phyloP scores from a whole-genome alignment of 352 stramenopile species.

The Lagenidium sp. region DNA sequence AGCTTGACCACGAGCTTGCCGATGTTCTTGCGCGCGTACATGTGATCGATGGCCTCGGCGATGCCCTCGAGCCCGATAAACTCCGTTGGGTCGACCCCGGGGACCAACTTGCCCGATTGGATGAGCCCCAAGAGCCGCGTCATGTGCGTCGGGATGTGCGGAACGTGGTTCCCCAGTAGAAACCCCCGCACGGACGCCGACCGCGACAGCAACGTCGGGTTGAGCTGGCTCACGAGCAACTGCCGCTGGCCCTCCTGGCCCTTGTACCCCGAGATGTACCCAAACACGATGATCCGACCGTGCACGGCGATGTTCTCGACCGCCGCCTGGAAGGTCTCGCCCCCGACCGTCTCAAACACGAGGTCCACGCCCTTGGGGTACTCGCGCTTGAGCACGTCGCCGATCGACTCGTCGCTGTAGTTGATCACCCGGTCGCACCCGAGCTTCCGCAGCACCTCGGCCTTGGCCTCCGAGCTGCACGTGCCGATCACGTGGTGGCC shows the following conservation, averaged over 20 bases:
- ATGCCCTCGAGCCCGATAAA: slow-evolving; percentile 57
- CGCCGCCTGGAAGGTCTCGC: slow-evolving; percentile 34
- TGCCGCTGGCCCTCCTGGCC: slow-evolving; percentile 16
- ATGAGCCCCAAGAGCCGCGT: slow-evolving; percentile 40
- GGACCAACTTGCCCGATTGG: slow-evolving; percentile 33
- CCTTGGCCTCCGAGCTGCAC: slow-evolving; percentile 80
- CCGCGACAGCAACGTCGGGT: slow-evolving; percentile 17
- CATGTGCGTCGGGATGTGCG: slow-evolving; percentile 30
- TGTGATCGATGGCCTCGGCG: slow-evolving; percentile 52
- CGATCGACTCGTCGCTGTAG: slow-evolving; percentile 70
- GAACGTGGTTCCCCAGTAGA: slow-evolving; percentile 21
- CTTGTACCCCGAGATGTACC: slow-evolving; percentile 39
- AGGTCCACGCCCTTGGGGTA: slow-evolving; percentile 58
- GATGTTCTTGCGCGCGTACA: slow-evolving; percentile 72
- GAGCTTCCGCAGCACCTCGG: slow-evolving; percentile 56
- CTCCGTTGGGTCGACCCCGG: slow-evolving; percentile 32
- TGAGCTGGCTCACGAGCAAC: slow-evolving; percentile 6
- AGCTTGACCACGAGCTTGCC: slow-evolving; percentile 80
- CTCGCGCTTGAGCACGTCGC: slow-evolving; percentile 51
- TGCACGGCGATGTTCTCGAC: slow-evolving; percentile 48
- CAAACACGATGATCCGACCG: slow-evolving; percentile 53
- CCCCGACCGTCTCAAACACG: slow-evolving; percentile 56
- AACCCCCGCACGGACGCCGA: slow-evolving; percentile 35
- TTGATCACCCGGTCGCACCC: slow-evolving; percentile 79
- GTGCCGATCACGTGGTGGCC: slow-evolving; percentile 76